These are phyloP conservation scores for Metarhizium brunneum DNA, from an alignment of 2,329 filamentous ascomycete genomes.

Conservation along the genomic window DNA sequence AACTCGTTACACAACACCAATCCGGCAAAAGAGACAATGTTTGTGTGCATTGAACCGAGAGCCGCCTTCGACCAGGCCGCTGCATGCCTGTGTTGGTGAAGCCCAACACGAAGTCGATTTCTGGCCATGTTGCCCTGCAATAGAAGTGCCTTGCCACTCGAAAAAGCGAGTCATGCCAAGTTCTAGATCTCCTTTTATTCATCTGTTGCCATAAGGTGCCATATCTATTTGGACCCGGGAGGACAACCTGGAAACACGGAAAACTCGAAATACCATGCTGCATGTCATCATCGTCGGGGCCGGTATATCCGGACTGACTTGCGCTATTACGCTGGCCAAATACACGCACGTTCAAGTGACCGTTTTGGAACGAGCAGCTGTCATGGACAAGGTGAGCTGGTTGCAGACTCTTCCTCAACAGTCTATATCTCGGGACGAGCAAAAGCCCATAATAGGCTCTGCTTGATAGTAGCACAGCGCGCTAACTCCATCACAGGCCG, in stretches of 20 bases:
- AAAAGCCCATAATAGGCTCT: too few relatives aligned
- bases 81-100: not conserved
- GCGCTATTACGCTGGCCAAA: slow-evolving; percentile 5
- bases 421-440: too few relatives aligned
- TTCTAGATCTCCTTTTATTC: not conserved
- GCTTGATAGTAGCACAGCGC: not conserved
- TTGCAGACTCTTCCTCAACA: too few relatives aligned
- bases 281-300: slow-evolving; percentile 10
- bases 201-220: not conserved
- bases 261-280: slow-evolving; percentile 1
- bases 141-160: not conserved
- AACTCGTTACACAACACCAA: not conserved
- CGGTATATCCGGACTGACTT: slow-evolving; percentile 10
- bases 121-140: not conserved
- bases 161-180: not conserved
- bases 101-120: not conserved
- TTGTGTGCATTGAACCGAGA: not conserved
- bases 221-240: not conserved
- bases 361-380: slow-evolving; percentile 5
- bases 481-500: slow-evolving; percentile 4
- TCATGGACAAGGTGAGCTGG: slow-evolving; percentile 1
- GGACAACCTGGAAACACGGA: not conserved
- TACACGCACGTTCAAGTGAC: slow-evolving; percentile 6
- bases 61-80: not conserved
- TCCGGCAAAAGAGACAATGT: not conserved